Evolutionary conservation across 2,329 filamentous ascomycete genomes (phyloP), one percentile per base, ranked within the genome.

Genomic region (Chaetomiaceae sp.): DNA sequence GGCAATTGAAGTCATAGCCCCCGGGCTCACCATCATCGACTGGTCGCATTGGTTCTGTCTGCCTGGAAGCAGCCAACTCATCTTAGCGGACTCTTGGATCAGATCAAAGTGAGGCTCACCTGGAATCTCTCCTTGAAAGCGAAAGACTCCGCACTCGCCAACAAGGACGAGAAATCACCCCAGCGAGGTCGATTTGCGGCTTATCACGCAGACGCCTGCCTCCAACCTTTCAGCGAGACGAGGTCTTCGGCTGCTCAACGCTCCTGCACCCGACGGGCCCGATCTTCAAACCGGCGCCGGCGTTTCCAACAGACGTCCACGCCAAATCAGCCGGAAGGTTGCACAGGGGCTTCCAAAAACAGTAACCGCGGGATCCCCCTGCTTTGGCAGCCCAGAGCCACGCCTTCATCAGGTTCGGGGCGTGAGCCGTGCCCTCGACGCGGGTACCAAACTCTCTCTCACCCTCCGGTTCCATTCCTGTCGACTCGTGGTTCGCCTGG

Each of bases 341-440:
- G 63, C 59, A 63, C 60, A 57, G 54, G 47, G 52, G 51, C 57
- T 61, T 64, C 63, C 63, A 63, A 64, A 64, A 64, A 63, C 59
- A 62, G 61, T 54, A 60, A 50, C 56, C 55, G 61, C 59, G 59
- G 61, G 55, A 61, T 48, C 44, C 56, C 57, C 58, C 53, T 58
- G 53, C 25, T 54, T 54, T 58, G 47, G 44, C 61, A 56, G 55
- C 58, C 53, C 56, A 59, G 50, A 43, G 55, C 55, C 56, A 55
- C 54, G 38, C 52, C 55, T 59, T 51, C 55, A 59, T 54, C 59
- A 58, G 56, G 58, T 52, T 59, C 52, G 61, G 60, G 55, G 59
- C 58, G 55, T 51, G 54, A 61, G 60, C 61, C 57, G 57, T 58
- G 59, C 55, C 55, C 55, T 59, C 57, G 47, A 58, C 51, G 56